Evolutionary conservation across 805 yeast species (phyloP).

Genomic region (Pichia scutulata): DNA sequence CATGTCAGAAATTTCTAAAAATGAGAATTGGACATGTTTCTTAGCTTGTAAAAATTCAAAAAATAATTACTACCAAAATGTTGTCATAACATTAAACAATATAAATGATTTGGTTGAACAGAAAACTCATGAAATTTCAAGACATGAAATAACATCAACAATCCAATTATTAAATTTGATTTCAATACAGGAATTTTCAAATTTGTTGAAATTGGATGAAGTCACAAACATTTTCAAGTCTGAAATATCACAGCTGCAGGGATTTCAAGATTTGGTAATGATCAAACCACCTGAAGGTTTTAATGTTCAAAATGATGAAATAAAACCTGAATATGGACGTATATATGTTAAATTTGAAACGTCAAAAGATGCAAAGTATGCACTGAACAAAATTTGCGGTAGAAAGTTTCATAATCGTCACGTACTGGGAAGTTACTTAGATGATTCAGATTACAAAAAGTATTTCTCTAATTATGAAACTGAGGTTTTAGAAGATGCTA

Average conservation of each 20-base stretch:
- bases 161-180: constrained; percentile 61
- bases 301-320: constrained; percentile 30
- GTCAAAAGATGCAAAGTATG: constrained; percentile 43
- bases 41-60: constrained; percentile 32
- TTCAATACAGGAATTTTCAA: constrained; percentile 43
- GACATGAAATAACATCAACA: constrained; percentile 35
- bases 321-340: constrained; percentile 59
- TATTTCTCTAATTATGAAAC: neutral
- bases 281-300: constrained; percentile 46
- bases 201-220: neutral
- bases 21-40: constrained; percentile 29
- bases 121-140: constrained; percentile 11
- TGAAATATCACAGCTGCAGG: constrained; percentile 35
- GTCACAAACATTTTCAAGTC: neutral
- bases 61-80: constrained; percentile 17
- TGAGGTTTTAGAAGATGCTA: neutral
- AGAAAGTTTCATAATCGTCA: constrained; percentile 59
- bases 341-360: constrained; percentile 59
- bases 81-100: constrained; percentile 16
- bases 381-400: constrained; percentile 54
- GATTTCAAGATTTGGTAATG: constrained; percentile 45
- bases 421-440: constrained; percentile 54
- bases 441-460: constrained; percentile 50
- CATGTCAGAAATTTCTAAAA: constrained; percentile 27
- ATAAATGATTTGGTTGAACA: constrained; percentile 13